Percentiles rank a stretch among this genome's conserved stretches.
phyloP scores from a whole-genome alignment of 2,329 filamentous ascomycete species.

The Colletotrichum sp. region DNA sequence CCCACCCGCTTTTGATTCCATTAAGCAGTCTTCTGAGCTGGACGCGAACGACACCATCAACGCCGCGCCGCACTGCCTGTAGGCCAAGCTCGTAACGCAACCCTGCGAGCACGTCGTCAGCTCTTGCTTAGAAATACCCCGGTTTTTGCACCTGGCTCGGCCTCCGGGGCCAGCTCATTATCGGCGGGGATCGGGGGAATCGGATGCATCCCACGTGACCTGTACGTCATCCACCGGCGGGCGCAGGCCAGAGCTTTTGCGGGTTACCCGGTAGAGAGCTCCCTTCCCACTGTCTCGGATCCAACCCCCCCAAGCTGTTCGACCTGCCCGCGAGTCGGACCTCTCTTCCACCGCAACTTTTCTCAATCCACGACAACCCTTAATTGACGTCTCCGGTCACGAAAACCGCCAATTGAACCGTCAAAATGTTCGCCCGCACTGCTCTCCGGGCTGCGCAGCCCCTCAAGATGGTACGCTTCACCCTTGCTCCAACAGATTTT shows the following conservation, averaged over 20 bases:
- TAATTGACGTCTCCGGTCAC: constrained; percentile 10
- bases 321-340: not conserved
- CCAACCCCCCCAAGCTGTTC: not conserved
- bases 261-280: constrained; percentile 1
- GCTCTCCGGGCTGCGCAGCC: constrained; percentile 69
- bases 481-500: not conserved
- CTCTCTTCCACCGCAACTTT: not conserved
- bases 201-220: constrained; percentile 10
- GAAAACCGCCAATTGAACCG: constrained; percentile 29
- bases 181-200: not conserved
- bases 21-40: not conserved
- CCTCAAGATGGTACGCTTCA: constrained; percentile 63
- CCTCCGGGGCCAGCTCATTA: not conserved
- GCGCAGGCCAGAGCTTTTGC: not conserved
- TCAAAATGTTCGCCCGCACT: constrained; percentile 69
- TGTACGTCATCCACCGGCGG: constrained; percentile 17
- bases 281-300: constrained; percentile 1
- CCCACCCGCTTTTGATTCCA: not conserved
- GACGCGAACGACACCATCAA: not conserved
- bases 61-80: not conserved
- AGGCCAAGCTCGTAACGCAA: not conserved
- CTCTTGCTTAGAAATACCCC: not conserved
- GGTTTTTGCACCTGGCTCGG: not conserved
- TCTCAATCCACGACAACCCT: not conserved
- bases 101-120: not conserved